Evolutionary conservation across 2,329 filamentous ascomycete species (phyloP).

Genomic region (Diaporthe citriasiana): DNA sequence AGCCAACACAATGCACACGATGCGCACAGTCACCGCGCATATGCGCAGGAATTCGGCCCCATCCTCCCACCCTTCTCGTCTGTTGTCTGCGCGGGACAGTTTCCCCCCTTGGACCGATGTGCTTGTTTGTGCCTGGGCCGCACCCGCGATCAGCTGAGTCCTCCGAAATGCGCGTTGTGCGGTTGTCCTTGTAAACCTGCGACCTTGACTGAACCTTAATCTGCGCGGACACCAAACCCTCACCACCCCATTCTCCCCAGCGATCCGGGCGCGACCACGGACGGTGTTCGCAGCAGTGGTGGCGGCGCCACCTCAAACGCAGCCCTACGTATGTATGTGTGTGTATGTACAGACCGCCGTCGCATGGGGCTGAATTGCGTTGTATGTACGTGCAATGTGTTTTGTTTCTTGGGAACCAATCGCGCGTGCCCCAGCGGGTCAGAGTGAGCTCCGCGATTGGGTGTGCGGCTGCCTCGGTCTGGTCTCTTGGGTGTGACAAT

Average conservation of each 20-base stretch:
- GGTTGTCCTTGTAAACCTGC: constrained; percentile 1
- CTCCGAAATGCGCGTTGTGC: neutral
- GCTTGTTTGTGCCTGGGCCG: neutral
- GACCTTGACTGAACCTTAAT: constrained; percentile 33
- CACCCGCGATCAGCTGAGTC: constrained; percentile 7
- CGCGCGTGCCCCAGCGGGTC: neutral
- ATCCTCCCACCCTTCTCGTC: constrained; percentile 6
- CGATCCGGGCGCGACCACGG: constrained; percentile 28
- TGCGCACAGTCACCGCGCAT: constrained; percentile 8
- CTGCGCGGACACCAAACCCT: neutral
- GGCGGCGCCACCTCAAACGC: constrained; percentile 28
- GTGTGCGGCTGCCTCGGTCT: constrained; percentile 15
- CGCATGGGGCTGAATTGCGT: neutral
- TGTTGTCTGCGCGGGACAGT: constrained; percentile 6
- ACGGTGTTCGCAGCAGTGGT: constrained; percentile 15
- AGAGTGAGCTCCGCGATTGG: constrained; percentile 36
- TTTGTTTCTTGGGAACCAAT: constrained; percentile 24
- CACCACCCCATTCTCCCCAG: neutral
- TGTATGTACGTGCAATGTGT: constrained; percentile 6
- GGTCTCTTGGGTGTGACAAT: neutral
- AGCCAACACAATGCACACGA: neutral
- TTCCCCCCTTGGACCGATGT: constrained; percentile 9
- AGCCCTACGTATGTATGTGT: constrained; percentile 27
- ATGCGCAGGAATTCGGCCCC: constrained; percentile 14
- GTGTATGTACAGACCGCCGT: constrained; percentile 2